Base-by-base conservation (phyloP, 495 filamentous ascomycete genomes). In the Corynascus novoguineensis region DNA sequence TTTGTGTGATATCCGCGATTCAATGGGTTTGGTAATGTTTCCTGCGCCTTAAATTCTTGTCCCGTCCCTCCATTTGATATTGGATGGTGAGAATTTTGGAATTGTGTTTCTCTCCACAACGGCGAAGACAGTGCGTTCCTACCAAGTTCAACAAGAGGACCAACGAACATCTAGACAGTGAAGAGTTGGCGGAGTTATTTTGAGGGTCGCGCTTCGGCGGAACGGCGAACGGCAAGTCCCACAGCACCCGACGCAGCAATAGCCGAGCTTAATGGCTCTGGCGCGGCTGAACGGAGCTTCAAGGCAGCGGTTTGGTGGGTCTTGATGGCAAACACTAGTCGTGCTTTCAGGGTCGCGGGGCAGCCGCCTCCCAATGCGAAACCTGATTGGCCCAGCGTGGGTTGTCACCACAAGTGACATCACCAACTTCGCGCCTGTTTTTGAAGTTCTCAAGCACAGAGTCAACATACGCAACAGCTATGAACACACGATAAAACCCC, bases 251-350 rank as follows among this genome's bases (percentile, higher is more conserved):
- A 51, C 48, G 35, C 45, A 40, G 48, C 37, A 50, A 58, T 58
- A 58, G 48, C 55, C 55, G 55, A 58, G 55, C 48, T 58, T 51
- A 52, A 51, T 1, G 17, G 1, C 5, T 35, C 1, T 2, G 10
- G 22, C 11, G 32, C 55, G 55, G 55, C 31, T 46, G 37, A 58
- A 58, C 55, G 55, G 55, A 58, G 55, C 28, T 50, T 44, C 7
- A 1, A 41, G 14, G 11, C 21, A 15, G 52, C 19, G 37, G 2
- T 15, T 22, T 8, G 31, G 46, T 28, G 25, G 45, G 32, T 17
- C 42, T 21, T 14, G 22, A 55, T 7, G 22, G 32, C 45, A n/a
- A 56, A 25, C 14, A 19, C 12, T 19, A n/a, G n/a, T n/a, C n/a
- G 41, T 31, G 53, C 21, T 4, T 15, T n/a, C 25, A 15, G 19